Evolutionary conservation across 495 filamentous ascomycete species (phyloP).

Genomic region (Xylaria telfairii): DNA sequence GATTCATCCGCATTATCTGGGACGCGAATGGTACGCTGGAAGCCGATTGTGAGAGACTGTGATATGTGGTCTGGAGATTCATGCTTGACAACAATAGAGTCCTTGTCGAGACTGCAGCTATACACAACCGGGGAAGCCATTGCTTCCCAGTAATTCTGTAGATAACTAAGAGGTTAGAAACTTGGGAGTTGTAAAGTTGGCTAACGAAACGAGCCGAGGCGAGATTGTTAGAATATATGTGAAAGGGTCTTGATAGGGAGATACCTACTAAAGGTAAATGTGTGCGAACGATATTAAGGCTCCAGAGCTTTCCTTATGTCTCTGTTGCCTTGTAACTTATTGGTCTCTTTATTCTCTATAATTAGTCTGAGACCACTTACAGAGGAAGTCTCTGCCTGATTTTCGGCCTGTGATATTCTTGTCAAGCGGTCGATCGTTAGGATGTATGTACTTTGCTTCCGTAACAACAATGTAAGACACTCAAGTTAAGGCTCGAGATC

Average conservation of each 20-base stretch:
- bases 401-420: not conserved
- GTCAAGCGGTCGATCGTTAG: not conserved
- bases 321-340: not conserved
- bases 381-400: not conserved
- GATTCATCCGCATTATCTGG: slow-evolving; percentile 45
- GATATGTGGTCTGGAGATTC: not conserved
- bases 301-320: not conserved
- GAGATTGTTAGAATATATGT: not conserved
- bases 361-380: not conserved
- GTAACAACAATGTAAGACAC: not conserved
- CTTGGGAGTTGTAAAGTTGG: not conserved
- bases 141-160: not conserved
- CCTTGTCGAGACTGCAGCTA: not conserved
- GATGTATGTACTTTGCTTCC: not conserved
- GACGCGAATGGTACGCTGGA: slow-evolving; percentile 54
- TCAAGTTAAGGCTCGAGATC: not conserved
- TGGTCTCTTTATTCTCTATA: not conserved
- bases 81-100: slow-evolving; percentile 5
- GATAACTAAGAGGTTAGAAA: not conserved
- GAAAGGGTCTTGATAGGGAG: not conserved
- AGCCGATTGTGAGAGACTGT: slow-evolving; percentile 27
- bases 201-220: no score
- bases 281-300: not conserved
- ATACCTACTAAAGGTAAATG: not conserved
- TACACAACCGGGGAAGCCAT: not conserved